phyloP scores from a whole-genome alignment of 768 basidiomycete genomes.

The Psilocybe azurescens region DNA sequence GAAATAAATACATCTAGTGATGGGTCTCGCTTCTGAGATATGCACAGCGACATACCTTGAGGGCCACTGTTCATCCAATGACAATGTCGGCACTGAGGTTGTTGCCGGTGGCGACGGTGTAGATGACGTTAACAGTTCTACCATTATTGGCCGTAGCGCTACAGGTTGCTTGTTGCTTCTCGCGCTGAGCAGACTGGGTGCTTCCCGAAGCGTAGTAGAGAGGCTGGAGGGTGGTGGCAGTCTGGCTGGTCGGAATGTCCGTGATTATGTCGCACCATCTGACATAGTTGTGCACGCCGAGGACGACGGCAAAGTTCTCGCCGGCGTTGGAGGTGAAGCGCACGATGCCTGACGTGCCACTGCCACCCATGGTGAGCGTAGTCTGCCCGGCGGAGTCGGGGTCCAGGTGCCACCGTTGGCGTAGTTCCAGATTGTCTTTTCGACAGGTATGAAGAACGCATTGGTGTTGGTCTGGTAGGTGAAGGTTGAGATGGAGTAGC shows the following conservation, averaged over 20 bases:
- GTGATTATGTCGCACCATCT: conserved; percentile 44
- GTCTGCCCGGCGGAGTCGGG: not conserved
- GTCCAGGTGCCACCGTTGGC: conserved; percentile 27
- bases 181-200: conserved; percentile 7
- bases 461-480: conserved; percentile 17
- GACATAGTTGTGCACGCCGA: conserved; percentile 46
- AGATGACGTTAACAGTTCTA: conserved; percentile 7
- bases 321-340: conserved; percentile 33
- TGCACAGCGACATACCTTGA: too few species aligned
- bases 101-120: conserved; percentile 14
- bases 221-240: conserved; percentile 29
- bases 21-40: too few species aligned
- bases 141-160: conserved; percentile 7
- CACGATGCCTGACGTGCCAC: conserved; percentile 44
- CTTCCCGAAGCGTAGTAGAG: conserved; percentile 29
- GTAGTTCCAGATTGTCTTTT: conserved; percentile 38
- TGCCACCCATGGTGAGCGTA: conserved; percentile 38
- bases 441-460: conserved; percentile 34
- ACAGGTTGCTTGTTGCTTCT: conserved; percentile 11
- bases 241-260: conserved; percentile 28
- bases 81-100: conserved; percentile 15
- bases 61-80: conserved; percentile 2
- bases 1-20: too few species aligned
- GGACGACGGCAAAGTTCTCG: conserved; percentile 36
- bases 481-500: conserved; percentile 11